These are phyloP conservation scores for Diaporthe batatas DNA, from an alignment of 2,329 filamentous ascomycete genomes.

Conservation along the genomic window DNA sequence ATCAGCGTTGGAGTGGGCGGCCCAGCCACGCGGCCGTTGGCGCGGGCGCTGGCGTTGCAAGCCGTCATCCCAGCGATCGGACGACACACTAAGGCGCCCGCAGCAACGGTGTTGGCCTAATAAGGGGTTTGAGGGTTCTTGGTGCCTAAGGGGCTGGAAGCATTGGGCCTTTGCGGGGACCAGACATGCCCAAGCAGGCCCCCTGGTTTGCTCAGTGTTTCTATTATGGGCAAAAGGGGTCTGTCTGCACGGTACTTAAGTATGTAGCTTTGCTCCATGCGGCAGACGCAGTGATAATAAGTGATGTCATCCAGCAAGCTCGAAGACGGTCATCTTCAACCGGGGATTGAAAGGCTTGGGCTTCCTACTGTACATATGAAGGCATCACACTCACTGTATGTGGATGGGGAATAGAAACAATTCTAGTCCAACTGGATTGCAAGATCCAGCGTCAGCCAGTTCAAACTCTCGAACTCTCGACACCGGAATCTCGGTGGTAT, in stretches of 20 bases:
- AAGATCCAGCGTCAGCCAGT: too few relatives aligned
- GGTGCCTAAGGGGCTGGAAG: conserved; percentile 21
- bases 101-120: background rate
- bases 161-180: conserved; percentile 10
- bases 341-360: too few relatives aligned
- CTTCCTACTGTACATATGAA: too few relatives aligned
- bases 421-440: background rate
- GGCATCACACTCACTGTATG: too few relatives aligned
- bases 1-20: background rate
- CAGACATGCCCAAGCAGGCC: background rate
- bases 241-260: background rate
- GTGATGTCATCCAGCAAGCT: background rate
- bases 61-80: conserved; percentile 7
- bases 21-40: conserved; percentile 24
- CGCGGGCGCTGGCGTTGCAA: conserved; percentile 25
- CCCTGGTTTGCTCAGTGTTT: conserved; percentile 6
- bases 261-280: background rate
- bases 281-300: background rate
- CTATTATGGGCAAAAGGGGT: conserved; percentile 7
- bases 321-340: background rate
- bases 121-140: background rate
- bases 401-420: too few relatives aligned
- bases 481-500: background rate
- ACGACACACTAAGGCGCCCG: conserved; percentile 15
- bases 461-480: too few relatives aligned